A percentile compares a stretch with the other conserved stretches of the same genome.
Conservation (phyloP, 2,329 filamentous ascomycete genomes). For the Trichoderma cornu-damae region DNA sequence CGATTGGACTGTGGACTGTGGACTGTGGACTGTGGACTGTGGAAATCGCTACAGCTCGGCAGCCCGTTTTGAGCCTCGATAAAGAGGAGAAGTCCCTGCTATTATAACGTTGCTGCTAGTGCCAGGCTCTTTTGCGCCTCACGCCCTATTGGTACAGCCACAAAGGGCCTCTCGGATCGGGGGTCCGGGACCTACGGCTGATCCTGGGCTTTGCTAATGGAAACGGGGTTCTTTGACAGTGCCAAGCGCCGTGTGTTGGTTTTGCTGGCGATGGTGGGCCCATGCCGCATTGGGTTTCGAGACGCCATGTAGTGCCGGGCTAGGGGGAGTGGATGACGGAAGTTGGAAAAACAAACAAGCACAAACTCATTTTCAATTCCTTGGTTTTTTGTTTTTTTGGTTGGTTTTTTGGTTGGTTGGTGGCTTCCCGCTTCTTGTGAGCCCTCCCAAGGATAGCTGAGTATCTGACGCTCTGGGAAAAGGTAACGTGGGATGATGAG, state of each 20-base stretch:
- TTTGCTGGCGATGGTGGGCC: background rate
- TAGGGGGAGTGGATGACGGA: constrained; percentile 16
- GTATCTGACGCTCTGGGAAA: background rate
- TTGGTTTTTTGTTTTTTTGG: constrained; percentile 3
- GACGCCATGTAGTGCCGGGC: constrained; percentile 14
- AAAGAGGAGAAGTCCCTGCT: background rate
- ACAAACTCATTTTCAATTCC: background rate
- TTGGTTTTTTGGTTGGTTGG: background rate
- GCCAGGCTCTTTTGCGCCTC: background rate
- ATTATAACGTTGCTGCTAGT: background rate
- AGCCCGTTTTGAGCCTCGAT: constrained; percentile 5
- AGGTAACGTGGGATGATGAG: background rate
- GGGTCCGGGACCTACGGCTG: constrained; percentile 6
- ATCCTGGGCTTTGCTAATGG: background rate
- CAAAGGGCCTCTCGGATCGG: constrained; percentile 10
- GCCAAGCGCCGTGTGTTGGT: background rate
- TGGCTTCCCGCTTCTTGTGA: background rate
- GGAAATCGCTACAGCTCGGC: background rate
- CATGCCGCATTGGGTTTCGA: constrained; percentile 14
- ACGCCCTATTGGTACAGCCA: background rate
- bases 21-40: background rate
- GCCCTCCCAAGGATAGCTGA: background rate
- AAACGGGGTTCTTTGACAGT: constrained; percentile 3
- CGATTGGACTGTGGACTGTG: too few relatives aligned
- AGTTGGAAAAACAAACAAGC: background rate